Evolutionary conservation across 352 stramenopile species (phyloP), one percentile per base, ranked within the genome.

Genomic region (Plasmopara viticola): DNA sequence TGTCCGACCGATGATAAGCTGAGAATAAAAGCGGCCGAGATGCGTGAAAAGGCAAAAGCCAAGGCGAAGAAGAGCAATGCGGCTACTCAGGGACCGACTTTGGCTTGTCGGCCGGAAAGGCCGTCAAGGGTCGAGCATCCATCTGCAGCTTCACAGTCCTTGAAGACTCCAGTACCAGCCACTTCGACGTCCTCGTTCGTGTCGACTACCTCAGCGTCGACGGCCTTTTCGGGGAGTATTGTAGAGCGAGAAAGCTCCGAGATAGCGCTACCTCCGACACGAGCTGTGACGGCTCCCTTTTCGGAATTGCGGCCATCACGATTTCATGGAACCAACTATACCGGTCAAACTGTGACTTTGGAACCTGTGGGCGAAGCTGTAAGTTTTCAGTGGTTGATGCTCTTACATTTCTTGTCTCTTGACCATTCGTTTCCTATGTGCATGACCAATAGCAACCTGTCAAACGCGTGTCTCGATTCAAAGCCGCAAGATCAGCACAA

Each of bases 391-490:
- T 40, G 13, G 8, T 6, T 17, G 17, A 9, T 1, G 20, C 28
- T 18, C 25, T 8, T 47, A 20, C 4, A 0, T 37, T 47, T 18
- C 2, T 38, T 18, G 5, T 18, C 35, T 37, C 2, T 37, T 29
- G 20, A 15, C n/a, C 6, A 15, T 17, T 41, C 10, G 44, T 42
- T 12, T 44, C 12, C 28, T 45, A n/a, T 53, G 7, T 56, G 18
- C 37, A 14, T 38, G 38, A 1, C 5, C 6, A 48, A 10, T 18
- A 92, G 81, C 70, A 88, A 87, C 81, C 82, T 8, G 79, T 91
- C 35, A 86, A 91, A 58, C 79, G 84, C 30, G 84, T 94, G 1
- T 94, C 84, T 9, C 75, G 84, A 30, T 94, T 94, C 48, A 84
- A 85, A 75, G 78, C 76, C 4, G 64, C 82, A 7, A 69, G 80